Evolutionary conservation across 805 yeast genomes (phyloP).

Genomic region (Candida dajiaensis): DNA sequence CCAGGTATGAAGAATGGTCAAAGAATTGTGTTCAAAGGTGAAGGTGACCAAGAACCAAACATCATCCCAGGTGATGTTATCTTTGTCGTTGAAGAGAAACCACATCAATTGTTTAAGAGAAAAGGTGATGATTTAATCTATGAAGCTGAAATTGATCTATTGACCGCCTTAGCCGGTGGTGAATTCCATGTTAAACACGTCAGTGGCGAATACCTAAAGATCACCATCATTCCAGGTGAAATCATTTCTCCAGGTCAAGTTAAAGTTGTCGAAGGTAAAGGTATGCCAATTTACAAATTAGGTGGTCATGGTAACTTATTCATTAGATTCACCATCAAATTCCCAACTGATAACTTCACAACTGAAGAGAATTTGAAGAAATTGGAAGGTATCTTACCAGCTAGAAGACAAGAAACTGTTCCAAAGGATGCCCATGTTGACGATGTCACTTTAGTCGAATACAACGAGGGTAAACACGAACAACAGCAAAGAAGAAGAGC

Average conservation of each 20-base stretch:
- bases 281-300: conserved; percentile 93
- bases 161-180: conserved; percentile 97
- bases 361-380: conserved; percentile 66
- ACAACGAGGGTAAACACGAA: conserved; percentile 57
- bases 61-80: conserved; percentile 95
- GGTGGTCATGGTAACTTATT: conserved; percentile 88
- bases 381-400: conserved; percentile 74
- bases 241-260: conserved; percentile 78
- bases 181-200: conserved; percentile 81
- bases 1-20: conserved; percentile 98
- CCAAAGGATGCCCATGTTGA: conserved; percentile 77
- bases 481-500: conserved; percentile 31
- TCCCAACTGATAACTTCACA: conserved; percentile 76
- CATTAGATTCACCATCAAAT: conserved; percentile 79
- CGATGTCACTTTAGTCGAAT: conserved; percentile 68
- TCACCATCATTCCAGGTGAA: conserved; percentile 84
- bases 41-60: conserved; percentile 96
- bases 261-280: conserved; percentile 85
- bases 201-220: conserved; percentile 86
- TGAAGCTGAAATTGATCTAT: conserved; percentile 82
- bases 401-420: conserved; percentile 47
- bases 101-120: conserved; percentile 78
- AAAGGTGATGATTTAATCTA: conserved; percentile 81
- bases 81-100: conserved; percentile 85
- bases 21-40: conserved; percentile 84